Percentiles rank a stretch among this genome's conserved stretches.
phyloP scores from a whole-genome alignment of 1,139 yeast genomes.

The Kodamaea anthophila region DNA sequence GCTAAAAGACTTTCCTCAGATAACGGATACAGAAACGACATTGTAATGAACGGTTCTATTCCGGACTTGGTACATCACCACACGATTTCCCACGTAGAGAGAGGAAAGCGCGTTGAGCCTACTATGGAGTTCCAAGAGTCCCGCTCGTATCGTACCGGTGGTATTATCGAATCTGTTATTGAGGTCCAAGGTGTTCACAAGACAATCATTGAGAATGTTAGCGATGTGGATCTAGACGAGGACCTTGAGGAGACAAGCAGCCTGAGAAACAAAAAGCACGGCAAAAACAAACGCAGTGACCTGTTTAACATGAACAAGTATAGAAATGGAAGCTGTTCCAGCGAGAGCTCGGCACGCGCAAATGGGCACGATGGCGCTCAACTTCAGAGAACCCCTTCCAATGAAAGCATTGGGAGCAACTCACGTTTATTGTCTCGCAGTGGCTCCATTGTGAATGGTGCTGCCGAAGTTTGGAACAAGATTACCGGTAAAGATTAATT shows the following conservation, averaged over 20 bases:
- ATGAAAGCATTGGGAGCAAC: conserved; percentile 1
- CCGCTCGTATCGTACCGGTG: conserved; percentile 50
- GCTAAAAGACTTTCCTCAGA: conserved; percentile 17
- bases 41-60: conserved; percentile 14
- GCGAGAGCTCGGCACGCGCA: neutral
- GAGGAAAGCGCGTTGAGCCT: conserved; percentile 17
- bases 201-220: conserved; percentile 69
- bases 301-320: conserved; percentile 13
- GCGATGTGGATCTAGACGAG: conserved; percentile 27
- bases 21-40: conserved; percentile 1
- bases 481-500: conserved; percentile 3
- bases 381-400: conserved; percentile 1
- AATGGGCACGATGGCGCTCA: neutral
- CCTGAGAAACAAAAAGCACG: conserved; percentile 6
- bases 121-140: conserved; percentile 27
- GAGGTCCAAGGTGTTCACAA: conserved; percentile 82
- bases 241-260: conserved; percentile 2
- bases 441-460: conserved; percentile 2
- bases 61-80: conserved; percentile 4
- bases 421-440: conserved; percentile 1
- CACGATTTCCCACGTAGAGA: conserved; percentile 6
- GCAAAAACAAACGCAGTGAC: conserved; percentile 10
- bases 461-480: conserved; percentile 6
- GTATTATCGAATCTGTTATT: conserved; percentile 78
- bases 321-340: conserved; percentile 4